phyloP scores from a whole-genome alignment of 768 basidiomycete genomes.

The Suillus subalutaceus region DNA sequence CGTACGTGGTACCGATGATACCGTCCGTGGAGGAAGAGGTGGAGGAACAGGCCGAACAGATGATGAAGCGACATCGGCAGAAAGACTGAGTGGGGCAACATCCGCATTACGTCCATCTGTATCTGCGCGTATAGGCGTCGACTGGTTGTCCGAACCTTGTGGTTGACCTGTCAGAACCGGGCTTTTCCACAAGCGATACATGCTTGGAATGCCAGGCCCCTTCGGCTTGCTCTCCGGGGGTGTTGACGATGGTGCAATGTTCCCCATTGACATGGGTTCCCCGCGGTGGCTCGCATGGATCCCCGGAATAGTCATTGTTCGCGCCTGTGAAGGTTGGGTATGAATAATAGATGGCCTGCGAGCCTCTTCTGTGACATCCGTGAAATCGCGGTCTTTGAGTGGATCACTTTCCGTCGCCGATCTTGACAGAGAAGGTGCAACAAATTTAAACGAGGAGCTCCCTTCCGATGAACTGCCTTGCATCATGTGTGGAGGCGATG shows the following conservation, averaged over 20 bases:
- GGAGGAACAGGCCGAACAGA: constrained; percentile 37
- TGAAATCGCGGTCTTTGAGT: constrained; percentile 35
- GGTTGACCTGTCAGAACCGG: constrained; percentile 40
- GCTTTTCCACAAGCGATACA: constrained; percentile 78
- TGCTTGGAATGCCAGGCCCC: constrained; percentile 62
- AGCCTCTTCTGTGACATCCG: constrained; percentile 32
- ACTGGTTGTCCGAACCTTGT: constrained; percentile 19
- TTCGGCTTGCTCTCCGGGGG: constrained; percentile 41
- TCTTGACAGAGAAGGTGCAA: constrained; percentile 39
- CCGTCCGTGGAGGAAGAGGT: constrained; percentile 46
- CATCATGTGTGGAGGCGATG: constrained; percentile 25
- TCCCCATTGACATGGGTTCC: constrained; percentile 85
- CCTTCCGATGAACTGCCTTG: constrained; percentile 24
- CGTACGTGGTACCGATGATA: constrained; percentile 33
- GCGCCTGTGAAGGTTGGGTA: constrained; percentile 72
- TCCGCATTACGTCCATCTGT: constrained; percentile 30
- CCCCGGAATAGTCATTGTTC: constrained; percentile 85
- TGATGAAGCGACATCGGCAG: constrained; percentile 22
- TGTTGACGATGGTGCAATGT: constrained; percentile 54
- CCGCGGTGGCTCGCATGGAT: constrained; percentile 86
- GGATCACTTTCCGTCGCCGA: constrained; percentile 35
- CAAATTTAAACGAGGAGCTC: constrained; percentile 26
- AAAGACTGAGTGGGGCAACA: constrained; percentile 32
- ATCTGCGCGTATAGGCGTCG: constrained; percentile 15
- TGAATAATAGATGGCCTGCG: constrained; percentile 56